phyloP scores from a whole-genome alignment of 2,329 filamentous ascomycete species.

The Aureobasidium zeae region DNA sequence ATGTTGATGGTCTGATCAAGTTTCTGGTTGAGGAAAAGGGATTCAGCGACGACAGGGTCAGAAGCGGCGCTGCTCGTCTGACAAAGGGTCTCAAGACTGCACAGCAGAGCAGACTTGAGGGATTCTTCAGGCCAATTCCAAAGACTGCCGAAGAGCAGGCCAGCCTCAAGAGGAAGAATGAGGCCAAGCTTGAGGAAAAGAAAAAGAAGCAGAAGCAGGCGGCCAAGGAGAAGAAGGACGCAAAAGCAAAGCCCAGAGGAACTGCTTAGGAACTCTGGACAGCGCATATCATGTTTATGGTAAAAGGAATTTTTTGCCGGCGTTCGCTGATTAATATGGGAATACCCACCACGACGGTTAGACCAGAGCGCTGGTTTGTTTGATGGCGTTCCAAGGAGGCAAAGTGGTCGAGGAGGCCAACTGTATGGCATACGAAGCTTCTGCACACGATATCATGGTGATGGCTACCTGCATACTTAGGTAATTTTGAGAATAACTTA shows the following conservation, averaged over 20 bases:
- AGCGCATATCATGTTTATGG: neutral
- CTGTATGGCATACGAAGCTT: neutral
- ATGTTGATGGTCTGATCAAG: constrained; percentile 79
- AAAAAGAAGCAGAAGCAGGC: constrained; percentile 94
- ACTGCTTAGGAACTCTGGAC: constrained; percentile 25
- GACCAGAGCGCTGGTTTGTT: constrained; percentile 2
- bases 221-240: constrained; percentile 88
- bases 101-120: constrained; percentile 85
- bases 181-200: constrained; percentile 82
- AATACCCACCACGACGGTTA: constrained; percentile 11
- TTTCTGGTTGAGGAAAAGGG: constrained; percentile 92
- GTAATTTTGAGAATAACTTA: too few species aligned
- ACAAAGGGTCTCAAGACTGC: constrained; percentile 85
- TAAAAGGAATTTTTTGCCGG: constrained; percentile 5
- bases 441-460: neutral
- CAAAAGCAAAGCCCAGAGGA: constrained; percentile 76
- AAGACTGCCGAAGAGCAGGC: constrained; percentile 83
- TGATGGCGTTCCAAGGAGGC: constrained; percentile 1
- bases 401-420: neutral
- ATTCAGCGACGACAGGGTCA: constrained; percentile 90
- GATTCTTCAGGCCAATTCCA: constrained; percentile 90
- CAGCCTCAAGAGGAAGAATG: constrained; percentile 80
- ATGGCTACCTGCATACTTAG: neutral
- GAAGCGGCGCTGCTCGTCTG: constrained; percentile 65
- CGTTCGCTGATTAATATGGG: constrained; percentile 14